Percentiles rank a stretch among this genome's conserved stretches.
Evolutionary conservation across 225 moss, liverwort and hornwort genomes (phyloP).

Genomic region (Bryum argenteum): DNA sequence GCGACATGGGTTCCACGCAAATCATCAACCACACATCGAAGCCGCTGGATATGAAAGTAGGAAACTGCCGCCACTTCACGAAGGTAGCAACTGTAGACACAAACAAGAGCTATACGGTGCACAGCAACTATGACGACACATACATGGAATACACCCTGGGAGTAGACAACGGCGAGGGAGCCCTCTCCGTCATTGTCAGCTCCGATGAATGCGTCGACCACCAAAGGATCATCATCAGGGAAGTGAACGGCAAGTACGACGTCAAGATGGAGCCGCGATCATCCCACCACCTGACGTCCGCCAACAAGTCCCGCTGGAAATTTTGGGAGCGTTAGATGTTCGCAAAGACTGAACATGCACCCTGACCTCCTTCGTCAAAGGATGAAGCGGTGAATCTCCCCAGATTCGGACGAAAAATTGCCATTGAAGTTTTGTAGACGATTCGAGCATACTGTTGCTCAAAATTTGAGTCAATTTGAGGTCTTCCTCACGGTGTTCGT

Average conservation of each 20-base stretch:
- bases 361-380: neutral
- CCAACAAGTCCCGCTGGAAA: conserved; percentile 32
- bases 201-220: conserved; percentile 59
- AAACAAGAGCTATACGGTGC: conserved; percentile 41
- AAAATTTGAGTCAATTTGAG: too few relatives aligned
- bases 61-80: conserved; percentile 31
- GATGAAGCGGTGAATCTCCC: too few relatives aligned
- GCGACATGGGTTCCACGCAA: conserved; percentile 48
- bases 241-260: conserved; percentile 39
- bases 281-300: neutral
- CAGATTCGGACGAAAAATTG: too few relatives aligned
- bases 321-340: conserved; percentile 27
- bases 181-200: conserved; percentile 37
- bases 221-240: conserved; percentile 40
- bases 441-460: too few relatives aligned
- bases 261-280: conserved; percentile 41
- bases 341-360: neutral
- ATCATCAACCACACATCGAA: conserved; percentile 45
- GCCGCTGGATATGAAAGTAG: conserved; percentile 42
- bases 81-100: conserved; percentile 39
- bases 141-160: conserved; percentile 46
- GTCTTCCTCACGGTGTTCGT: too few relatives aligned
- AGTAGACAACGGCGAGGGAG: conserved; percentile 1
- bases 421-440: too few relatives aligned
- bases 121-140: conserved; percentile 39